phyloP scores from a whole-genome alignment of 2,329 filamentous ascomycete genomes.

The Fusarium redolens region DNA sequence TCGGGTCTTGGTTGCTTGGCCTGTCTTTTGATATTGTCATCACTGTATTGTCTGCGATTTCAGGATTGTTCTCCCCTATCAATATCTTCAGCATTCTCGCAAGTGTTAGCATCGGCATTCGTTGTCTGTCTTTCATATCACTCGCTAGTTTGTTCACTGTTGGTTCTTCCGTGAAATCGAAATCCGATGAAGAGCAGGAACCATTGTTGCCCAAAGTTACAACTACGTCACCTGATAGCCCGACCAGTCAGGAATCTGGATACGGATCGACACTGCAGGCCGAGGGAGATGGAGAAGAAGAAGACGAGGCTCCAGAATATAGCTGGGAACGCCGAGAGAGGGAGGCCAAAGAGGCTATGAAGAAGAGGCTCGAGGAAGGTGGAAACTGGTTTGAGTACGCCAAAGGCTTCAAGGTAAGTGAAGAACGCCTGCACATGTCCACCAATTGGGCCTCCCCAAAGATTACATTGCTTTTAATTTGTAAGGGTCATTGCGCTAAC shows the following conservation, averaged over 20 bases:
- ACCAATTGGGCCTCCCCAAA: background rate
- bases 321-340: conserved; percentile 65
- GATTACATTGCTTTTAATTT: background rate
- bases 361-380: conserved; percentile 77
- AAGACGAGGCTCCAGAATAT: conserved; percentile 57
- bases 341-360: conserved; percentile 67
- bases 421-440: background rate
- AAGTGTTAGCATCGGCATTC: conserved; percentile 31
- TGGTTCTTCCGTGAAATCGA: conserved; percentile 35
- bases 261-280: conserved; percentile 58
- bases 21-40: conserved; percentile 66
- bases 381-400: conserved; percentile 83
- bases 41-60: conserved; percentile 44
- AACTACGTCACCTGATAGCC: conserved; percentile 36
- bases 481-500: background rate
- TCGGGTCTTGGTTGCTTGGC: conserved; percentile 70
- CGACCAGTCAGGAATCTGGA: conserved; percentile 43
- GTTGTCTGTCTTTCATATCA: conserved; percentile 34
- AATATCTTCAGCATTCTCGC: conserved; percentile 41
- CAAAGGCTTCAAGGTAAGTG: conserved; percentile 72
- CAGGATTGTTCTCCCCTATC: conserved; percentile 3
- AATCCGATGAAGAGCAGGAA: conserved; percentile 67
- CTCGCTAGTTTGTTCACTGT: conserved; percentile 30
- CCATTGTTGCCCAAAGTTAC: conserved; percentile 60
- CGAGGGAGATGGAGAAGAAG: conserved; percentile 53